These are phyloP conservation scores for Paraleonurus japonicus DNA, from an alignment of 257 asterid species.

Conservation along the genomic window DNA sequence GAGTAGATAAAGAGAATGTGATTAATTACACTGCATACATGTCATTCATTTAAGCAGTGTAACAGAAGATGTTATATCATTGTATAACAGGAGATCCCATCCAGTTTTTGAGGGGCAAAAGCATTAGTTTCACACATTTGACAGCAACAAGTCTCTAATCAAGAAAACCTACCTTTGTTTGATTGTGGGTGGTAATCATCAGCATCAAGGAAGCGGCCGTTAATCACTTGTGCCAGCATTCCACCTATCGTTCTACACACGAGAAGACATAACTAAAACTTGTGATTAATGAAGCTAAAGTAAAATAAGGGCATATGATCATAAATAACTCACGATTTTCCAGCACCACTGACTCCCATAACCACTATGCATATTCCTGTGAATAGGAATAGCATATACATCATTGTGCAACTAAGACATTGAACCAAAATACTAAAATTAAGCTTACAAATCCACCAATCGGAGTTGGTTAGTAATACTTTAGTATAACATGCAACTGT, in stretches of 20 bases:
- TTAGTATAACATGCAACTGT: background rate
- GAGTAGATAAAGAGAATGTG: too few relatives aligned
- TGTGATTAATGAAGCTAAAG: background rate
- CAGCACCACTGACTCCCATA: constrained; percentile 91
- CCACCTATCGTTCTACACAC: constrained; percentile 64
- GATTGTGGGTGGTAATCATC: constrained; percentile 73
- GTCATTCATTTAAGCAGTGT: too few relatives aligned
- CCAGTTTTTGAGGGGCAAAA: background rate
- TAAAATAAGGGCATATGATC: background rate
- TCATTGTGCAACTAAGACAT: constrained; percentile 5
- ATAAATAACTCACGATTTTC: constrained; percentile 66
- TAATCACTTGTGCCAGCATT: constrained; percentile 54
- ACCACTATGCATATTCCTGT: constrained; percentile 70
- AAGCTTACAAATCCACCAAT: background rate
- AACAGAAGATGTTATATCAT: too few relatives aligned
- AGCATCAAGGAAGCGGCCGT: constrained; percentile 66
- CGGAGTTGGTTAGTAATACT: background rate
- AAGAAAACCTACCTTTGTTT: constrained; percentile 63
- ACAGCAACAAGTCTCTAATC: background rate
- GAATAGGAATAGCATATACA: constrained; percentile 16
- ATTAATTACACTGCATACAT: too few relatives aligned
- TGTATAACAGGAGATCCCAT: too few relatives aligned
- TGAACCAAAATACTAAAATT: background rate
- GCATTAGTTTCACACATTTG: background rate
- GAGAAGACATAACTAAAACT: background rate